phyloP scores from a whole-genome alignment of 1,139 yeast species.

The Sugiyamaella novakii region DNA sequence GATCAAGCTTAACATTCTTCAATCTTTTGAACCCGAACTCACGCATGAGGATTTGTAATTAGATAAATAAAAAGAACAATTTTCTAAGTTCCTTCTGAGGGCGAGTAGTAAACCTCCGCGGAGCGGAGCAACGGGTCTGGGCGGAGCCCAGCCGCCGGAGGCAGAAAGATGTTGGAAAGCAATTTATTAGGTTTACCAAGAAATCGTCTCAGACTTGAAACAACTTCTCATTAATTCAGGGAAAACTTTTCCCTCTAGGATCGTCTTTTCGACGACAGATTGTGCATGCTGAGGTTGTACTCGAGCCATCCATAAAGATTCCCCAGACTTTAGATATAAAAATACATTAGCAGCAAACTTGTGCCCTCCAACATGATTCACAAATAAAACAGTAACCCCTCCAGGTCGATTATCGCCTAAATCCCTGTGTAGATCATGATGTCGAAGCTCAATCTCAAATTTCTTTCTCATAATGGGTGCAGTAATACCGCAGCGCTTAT shows the following conservation, averaged over 20 bases:
- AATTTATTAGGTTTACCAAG: constrained; percentile 49
- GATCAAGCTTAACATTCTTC: constrained; percentile 40
- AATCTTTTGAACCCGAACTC: constrained; percentile 26
- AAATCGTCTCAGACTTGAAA: constrained; percentile 49
- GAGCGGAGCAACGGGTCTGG: too few relatives aligned
- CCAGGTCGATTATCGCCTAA: constrained; percentile 67
- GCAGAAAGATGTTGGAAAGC: too few relatives aligned
- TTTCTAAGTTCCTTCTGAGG: not conserved
- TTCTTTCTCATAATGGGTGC: constrained; percentile 90
- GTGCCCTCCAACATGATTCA: constrained; percentile 95
- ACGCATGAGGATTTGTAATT: constrained; percentile 15
- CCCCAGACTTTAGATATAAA: constrained; percentile 70
- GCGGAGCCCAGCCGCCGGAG: too few relatives aligned
- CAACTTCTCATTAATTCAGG: constrained; percentile 68
- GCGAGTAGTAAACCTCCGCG: too few relatives aligned
- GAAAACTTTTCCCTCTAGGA: constrained; percentile 68
- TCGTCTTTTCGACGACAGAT: constrained; percentile 73
- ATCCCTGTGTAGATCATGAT: constrained; percentile 72
- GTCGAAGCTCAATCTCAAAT: constrained; percentile 71
- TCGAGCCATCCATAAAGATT: constrained; percentile 85
- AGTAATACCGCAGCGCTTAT: constrained; percentile 88
- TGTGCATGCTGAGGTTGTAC: constrained; percentile 75
- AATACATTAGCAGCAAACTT: constrained; percentile 88
- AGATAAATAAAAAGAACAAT: not conserved
- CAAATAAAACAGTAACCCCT: constrained; percentile 69